Conservation (phyloP, 148 eudicot species). For the Simmondsia chinensis region DNA sequence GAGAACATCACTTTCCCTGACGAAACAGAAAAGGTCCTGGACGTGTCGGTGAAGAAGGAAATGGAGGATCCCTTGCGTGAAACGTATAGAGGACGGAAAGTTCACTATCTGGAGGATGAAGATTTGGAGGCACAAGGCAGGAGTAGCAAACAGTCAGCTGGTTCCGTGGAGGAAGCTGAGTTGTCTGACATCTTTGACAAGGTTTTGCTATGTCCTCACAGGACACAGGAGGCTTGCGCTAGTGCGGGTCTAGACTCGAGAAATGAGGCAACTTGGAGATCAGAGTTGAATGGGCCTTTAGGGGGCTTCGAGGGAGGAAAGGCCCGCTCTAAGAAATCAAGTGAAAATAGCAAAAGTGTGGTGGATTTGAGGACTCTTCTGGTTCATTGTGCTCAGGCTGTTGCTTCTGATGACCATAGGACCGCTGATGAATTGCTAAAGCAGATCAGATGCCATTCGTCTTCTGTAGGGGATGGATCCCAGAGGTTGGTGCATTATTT, state of each 20-base stretch:
- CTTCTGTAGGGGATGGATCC: slow-evolving; percentile 31
- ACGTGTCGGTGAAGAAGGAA: slow-evolving; percentile 12
- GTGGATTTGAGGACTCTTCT: slow-evolving; percentile 36
- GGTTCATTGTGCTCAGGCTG: slow-evolving; percentile 37
- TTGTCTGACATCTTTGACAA: slow-evolving; percentile 42
- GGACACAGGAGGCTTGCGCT: slow-evolving; percentile 8
- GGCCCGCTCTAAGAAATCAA: slow-evolving; percentile 13
- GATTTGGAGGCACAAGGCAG: slow-evolving; percentile 26
- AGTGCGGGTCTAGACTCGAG: neutral
- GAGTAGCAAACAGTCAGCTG: slow-evolving; percentile 47
- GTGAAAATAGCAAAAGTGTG: slow-evolving; percentile 7
- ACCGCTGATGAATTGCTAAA: slow-evolving; percentile 31
- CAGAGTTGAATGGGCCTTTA: neutral
- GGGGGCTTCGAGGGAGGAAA: slow-evolving; percentile 7
- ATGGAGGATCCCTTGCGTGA: slow-evolving; percentile 9
- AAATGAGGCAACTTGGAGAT: slow-evolving; percentile 1
- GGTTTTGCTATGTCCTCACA: slow-evolving; percentile 36
- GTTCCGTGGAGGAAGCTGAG: slow-evolving; percentile 25
- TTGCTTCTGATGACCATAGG: slow-evolving; percentile 34
- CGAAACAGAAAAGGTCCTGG: slow-evolving; percentile 4
- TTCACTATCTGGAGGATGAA: slow-evolving; percentile 25
- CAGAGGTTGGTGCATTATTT: slow-evolving; percentile 38
- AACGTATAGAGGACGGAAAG: slow-evolving; percentile 24
- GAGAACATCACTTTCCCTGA: slow-evolving; percentile 19
- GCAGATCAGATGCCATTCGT: slow-evolving; percentile 34